These are phyloP conservation scores for Coemansia erecta DNA, from an alignment of 192 early-diverging fungal genomes.

Conservation along the genomic window DNA sequence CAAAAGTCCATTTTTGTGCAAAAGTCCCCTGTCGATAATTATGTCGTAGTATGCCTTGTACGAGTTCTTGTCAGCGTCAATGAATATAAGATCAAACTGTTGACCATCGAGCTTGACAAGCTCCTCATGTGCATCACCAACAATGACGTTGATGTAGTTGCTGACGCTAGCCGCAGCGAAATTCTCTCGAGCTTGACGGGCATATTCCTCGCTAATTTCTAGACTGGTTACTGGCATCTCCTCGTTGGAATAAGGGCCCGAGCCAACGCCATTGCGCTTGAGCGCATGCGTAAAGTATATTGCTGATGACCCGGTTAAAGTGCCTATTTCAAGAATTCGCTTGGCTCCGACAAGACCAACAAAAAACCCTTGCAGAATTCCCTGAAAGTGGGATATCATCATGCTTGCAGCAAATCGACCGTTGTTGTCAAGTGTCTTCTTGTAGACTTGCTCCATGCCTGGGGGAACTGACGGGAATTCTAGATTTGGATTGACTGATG, in stretches of 20 bases:
- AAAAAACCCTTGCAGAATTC: conserved; percentile 53
- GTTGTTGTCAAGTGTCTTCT: conserved; percentile 9
- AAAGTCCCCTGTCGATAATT: conserved; percentile 59
- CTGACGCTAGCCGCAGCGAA: conserved; percentile 29
- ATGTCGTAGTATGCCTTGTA: conserved; percentile 66
- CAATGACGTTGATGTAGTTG: conserved; percentile 48
- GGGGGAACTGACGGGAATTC: conserved; percentile 21
- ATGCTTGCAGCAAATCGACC: conserved; percentile 22
- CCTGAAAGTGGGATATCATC: conserved; percentile 55
- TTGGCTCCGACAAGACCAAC: conserved; percentile 54
- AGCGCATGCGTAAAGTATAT: conserved; percentile 70
- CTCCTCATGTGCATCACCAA: conserved; percentile 29
- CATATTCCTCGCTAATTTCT: conserved; percentile 57
- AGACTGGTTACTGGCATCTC: conserved; percentile 48
- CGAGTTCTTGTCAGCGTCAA: conserved; percentile 71
- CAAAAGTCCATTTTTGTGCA: conserved; percentile 60
- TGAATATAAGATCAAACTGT: conserved; percentile 62
- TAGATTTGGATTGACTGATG: conserved; percentile 30
- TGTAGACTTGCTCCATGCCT: conserved; percentile 13
- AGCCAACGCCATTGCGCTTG: conserved; percentile 37
- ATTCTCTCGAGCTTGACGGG: conserved; percentile 48
- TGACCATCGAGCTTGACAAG: conserved; percentile 42
- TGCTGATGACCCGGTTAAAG: conserved; percentile 64
- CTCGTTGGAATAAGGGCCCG: conserved; percentile 7
- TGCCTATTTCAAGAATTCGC: conserved; percentile 64